phyloP scores from a whole-genome alignment of 495 filamentous ascomycete species.

The Aspergillus coremiiformis region DNA sequence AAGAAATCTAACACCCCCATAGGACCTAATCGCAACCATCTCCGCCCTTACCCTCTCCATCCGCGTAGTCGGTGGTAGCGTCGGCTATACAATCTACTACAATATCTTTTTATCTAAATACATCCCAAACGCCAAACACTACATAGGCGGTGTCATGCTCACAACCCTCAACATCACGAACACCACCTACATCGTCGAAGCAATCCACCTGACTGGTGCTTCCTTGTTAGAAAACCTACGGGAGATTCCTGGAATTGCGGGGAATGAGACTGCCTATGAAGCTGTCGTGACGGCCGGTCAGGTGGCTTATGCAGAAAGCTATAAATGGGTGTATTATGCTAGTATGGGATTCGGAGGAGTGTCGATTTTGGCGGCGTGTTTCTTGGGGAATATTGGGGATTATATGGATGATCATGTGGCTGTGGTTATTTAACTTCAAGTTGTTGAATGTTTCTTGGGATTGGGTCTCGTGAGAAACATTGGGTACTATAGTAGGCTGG shows the following conservation, averaged over 20 bases:
- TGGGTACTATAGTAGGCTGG: neutral
- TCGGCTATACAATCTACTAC: conserved; percentile 70
- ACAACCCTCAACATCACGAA: conserved; percentile 48
- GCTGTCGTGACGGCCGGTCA: conserved; percentile 56
- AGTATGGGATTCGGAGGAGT: conserved; percentile 61
- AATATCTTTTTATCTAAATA: conserved; percentile 67
- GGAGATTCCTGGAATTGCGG: conserved; percentile 49
- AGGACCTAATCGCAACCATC: conserved; percentile 67
- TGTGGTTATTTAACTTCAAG: conserved; percentile 45
- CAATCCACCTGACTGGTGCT: conserved; percentile 50
- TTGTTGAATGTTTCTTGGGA: neutral
- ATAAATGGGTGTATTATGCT: conserved; percentile 61
- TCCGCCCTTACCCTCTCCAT: conserved; percentile 67
- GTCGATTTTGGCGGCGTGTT: conserved; percentile 54
- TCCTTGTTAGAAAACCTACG: conserved; percentile 47
- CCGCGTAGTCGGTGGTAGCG: conserved; percentile 61
- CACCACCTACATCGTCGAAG: conserved; percentile 29
- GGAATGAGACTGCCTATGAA: conserved; percentile 46
- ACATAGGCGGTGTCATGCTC: conserved; percentile 49
- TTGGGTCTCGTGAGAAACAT: too few relatives aligned
- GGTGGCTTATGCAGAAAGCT: conserved; percentile 53
- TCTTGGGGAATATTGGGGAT: conserved; percentile 55
- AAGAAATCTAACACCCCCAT: neutral
- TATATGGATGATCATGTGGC: conserved; percentile 66
- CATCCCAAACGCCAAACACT: conserved; percentile 39